phyloP scores from a whole-genome alignment of 1,139 yeast species.

The Zygosaccharomyces sapae region DNA sequence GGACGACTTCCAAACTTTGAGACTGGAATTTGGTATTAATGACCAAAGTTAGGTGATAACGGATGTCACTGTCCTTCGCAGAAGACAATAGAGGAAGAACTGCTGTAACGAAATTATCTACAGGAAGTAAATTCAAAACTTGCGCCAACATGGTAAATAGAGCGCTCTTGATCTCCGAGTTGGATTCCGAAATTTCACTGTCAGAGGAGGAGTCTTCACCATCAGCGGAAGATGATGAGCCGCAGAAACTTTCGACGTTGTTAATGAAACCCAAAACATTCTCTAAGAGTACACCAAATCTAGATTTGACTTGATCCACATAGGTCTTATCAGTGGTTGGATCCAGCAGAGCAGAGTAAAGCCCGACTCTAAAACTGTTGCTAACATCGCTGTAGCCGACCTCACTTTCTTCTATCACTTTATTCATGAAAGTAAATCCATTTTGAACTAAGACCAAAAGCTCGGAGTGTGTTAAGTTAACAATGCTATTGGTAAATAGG shows the following conservation, averaged over 20 bases:
- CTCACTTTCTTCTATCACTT: constrained; percentile 41
- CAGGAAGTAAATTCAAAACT: constrained; percentile 67
- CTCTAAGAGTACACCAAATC: constrained; percentile 46
- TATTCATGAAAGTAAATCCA: constrained; percentile 52
- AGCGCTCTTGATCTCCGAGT: constrained; percentile 29
- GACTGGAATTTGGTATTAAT: constrained; percentile 66
- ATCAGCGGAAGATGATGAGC: constrained; percentile 10
- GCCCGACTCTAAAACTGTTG: constrained; percentile 53
- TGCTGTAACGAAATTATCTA: constrained; percentile 64
- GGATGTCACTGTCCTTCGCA: constrained; percentile 38
- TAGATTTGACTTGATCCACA: constrained; percentile 38
- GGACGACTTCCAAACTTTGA: constrained; percentile 57
- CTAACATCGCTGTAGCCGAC: constrained; percentile 44
- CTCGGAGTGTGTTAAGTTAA: constrained; percentile 49
- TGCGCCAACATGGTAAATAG: constrained; percentile 53
- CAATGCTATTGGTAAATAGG: constrained; percentile 58
- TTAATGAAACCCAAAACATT: constrained; percentile 38
- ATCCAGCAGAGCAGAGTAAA: constrained; percentile 55
- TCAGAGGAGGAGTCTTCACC: constrained; percentile 20
- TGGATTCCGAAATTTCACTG: constrained; percentile 21
- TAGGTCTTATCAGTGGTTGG: constrained; percentile 35
- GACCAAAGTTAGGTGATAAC: constrained; percentile 53
- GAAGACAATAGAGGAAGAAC: constrained; percentile 46
- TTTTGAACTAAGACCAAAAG: constrained; percentile 48
- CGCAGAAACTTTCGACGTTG: constrained; percentile 12